Conservation (phyloP, 2,329 filamentous ascomycete genomes). For the Sarocladium brachiariae region DNA sequence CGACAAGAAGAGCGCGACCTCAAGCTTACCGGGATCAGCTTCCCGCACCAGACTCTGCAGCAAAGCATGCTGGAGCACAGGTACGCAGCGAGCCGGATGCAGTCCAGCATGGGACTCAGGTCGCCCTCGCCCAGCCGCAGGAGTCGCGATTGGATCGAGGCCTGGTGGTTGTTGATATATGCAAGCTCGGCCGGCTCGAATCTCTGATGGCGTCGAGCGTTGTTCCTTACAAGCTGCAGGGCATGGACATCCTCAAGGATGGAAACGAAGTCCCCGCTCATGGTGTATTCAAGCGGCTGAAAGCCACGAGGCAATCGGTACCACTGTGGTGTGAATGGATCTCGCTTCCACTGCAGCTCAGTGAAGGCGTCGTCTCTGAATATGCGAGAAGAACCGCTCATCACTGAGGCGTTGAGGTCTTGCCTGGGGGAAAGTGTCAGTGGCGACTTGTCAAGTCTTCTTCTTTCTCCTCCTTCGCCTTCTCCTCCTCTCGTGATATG, state of each 20-base stretch:
- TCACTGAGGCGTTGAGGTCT: constrained; percentile 32
- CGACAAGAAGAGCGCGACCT: neutral
- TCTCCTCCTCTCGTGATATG: no score
- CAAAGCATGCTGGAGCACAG: constrained; percentile 32
- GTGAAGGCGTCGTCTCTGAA: constrained; percentile 33
- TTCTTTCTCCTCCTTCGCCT: no score
- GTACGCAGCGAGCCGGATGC: constrained; percentile 33
- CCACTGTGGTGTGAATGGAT: constrained; percentile 21
- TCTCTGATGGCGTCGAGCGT: constrained; percentile 15
- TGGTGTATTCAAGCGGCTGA: constrained; percentile 12
- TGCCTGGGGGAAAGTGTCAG: constrained; percentile 27
- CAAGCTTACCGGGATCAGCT: constrained; percentile 30
- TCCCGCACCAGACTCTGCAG: constrained; percentile 32
- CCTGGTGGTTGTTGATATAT: constrained; percentile 31
- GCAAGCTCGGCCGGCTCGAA: constrained; percentile 17
- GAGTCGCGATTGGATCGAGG: constrained; percentile 35
- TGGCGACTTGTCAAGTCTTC: no score
- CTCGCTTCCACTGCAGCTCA: constrained; percentile 33
- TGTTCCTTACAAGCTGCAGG: constrained; percentile 30
- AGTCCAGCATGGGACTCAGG: constrained; percentile 20
- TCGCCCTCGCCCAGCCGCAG: constrained; percentile 18
- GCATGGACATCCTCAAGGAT: constrained; percentile 32
- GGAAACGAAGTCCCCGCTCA: constrained; percentile 25
- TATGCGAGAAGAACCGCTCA: constrained; percentile 31
- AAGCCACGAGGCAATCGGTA: constrained; percentile 18